Conservation (phyloP, 768 basidiomycete genomes). For the Amanita rimosa region DNA sequence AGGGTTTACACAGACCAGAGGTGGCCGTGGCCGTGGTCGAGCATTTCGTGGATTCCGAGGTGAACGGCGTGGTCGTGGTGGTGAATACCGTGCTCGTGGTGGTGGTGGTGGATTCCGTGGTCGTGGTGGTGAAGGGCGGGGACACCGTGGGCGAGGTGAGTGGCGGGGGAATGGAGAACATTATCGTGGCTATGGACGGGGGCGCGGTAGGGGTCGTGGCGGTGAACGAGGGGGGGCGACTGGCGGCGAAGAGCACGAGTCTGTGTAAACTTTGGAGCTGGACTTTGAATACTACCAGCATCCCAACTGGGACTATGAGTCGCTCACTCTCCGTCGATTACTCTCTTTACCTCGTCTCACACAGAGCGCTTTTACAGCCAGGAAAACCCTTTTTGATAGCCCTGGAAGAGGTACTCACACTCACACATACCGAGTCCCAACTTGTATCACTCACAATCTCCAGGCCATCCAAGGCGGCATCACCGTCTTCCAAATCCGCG, state of each 20-base stretch:
- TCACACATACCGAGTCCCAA: too few relatives aligned
- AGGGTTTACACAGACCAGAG: conserved; percentile 45
- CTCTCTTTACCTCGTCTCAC: conserved; percentile 83
- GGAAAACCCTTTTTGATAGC: conserved; percentile 62
- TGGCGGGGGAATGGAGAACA: conserved; percentile 4
- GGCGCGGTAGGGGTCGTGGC: conserved; percentile 1
- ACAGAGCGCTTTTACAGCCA: conserved; percentile 61
- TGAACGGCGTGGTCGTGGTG: conserved; percentile 16
- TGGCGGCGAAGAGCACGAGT: neutral
- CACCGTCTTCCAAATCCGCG: conserved; percentile 81
- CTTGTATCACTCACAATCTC: too few relatives aligned
- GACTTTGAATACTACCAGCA: too few relatives aligned
- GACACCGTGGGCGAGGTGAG: conserved; percentile 18
- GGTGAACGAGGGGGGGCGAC: neutral
- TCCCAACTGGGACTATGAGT: too few relatives aligned
- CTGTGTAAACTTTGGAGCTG: too few relatives aligned
- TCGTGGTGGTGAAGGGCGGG: conserved; percentile 19
- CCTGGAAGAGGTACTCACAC: conserved; percentile 72
- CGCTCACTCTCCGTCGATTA: conserved; percentile 48
- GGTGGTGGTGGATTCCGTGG: conserved; percentile 20
- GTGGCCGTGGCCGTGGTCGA: conserved; percentile 33
- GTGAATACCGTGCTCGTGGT: conserved; percentile 22
- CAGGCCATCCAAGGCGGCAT: conserved; percentile 81
- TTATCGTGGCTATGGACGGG: conserved; percentile 5
- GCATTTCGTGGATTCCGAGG: conserved; percentile 26